These are phyloP conservation scores for Mycena indigotica DNA, from an alignment of 768 basidiomycete genomes.

Conservation along the genomic window DNA sequence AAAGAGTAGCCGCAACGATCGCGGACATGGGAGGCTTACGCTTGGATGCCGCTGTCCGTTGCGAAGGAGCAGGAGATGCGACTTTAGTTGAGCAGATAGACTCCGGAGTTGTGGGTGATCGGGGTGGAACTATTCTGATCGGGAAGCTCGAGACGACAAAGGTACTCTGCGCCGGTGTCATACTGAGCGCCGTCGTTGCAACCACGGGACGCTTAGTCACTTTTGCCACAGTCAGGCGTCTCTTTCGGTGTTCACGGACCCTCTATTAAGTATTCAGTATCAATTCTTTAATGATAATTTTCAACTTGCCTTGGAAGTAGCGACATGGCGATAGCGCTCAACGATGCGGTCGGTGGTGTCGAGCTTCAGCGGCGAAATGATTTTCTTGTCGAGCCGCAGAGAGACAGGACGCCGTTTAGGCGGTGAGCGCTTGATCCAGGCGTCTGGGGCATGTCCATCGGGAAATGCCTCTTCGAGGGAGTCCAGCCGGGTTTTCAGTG, in stretches of 20 bases:
- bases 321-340: slow-evolving; percentile 18
- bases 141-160: not conserved
- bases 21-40: slow-evolving; percentile 18
- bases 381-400: slow-evolving; percentile 15
- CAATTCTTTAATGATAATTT: not conserved
- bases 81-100: not conserved
- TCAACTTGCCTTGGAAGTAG: slow-evolving; percentile 17
- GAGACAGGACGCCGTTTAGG: slow-evolving; percentile 22
- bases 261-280: slow-evolving; percentile 12
- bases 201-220: not conserved
- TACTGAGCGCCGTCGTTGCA: not conserved
- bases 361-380: slow-evolving; percentile 7
- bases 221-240: slow-evolving; percentile 4
- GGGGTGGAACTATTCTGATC: not conserved
- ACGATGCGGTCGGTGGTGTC: slow-evolving; percentile 14
- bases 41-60: slow-evolving; percentile 3
- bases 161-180: not conserved
- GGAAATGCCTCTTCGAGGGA: slow-evolving; percentile 13
- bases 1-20: slow-evolving; percentile 23
- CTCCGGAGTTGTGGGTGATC: not conserved
- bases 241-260: slow-evolving; percentile 15
- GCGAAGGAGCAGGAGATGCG: not conserved
- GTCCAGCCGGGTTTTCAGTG: slow-evolving; percentile 15
- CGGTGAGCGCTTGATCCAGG: slow-evolving; percentile 14
- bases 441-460: slow-evolving; percentile 9